phyloP scores from a whole-genome alignment of 2,329 filamentous ascomycete species.

The Hymenoscyphus albidus region DNA sequence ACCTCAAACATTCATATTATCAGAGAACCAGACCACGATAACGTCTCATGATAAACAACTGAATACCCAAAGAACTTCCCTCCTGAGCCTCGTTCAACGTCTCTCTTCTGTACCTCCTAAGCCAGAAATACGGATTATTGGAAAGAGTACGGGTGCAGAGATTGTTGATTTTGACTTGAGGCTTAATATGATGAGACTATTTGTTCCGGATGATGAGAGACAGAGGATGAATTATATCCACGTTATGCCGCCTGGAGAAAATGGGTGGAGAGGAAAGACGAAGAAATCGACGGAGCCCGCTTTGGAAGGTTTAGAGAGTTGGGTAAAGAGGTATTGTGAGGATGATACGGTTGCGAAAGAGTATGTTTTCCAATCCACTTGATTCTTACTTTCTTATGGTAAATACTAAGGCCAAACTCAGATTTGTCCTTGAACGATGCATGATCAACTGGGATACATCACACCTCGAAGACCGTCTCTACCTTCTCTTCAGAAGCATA shows the following conservation, averaged over 20 bases:
- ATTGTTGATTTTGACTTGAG: slow-evolving; percentile 50
- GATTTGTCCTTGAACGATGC: slow-evolving; percentile 49
- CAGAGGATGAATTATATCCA: slow-evolving; percentile 51
- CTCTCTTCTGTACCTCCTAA: slow-evolving; percentile 53
- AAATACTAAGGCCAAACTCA: slow-evolving; percentile 8
- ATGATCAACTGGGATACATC: slow-evolving; percentile 52
- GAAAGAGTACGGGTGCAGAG: slow-evolving; percentile 37
- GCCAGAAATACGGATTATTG: slow-evolving; percentile 48
- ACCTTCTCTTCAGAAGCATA: slow-evolving; percentile 47
- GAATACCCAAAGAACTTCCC: slow-evolving; percentile 43
- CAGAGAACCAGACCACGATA: slow-evolving; percentile 45
- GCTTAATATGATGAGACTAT: slow-evolving; percentile 51
- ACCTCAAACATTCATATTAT: slow-evolving; percentile 50
- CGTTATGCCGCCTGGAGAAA: slow-evolving; percentile 46
- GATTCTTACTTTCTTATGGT: neutral
- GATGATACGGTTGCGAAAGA: slow-evolving; percentile 26
- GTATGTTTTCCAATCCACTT: slow-evolving; percentile 13
- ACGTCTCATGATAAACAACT: slow-evolving; percentile 47
- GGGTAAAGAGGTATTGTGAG: slow-evolving; percentile 27
- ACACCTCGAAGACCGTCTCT: slow-evolving; percentile 53
- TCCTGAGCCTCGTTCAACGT: slow-evolving; percentile 45
- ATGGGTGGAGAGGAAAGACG: slow-evolving; percentile 43
- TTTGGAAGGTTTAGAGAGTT: slow-evolving; percentile 21
- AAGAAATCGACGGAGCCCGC: slow-evolving; percentile 21
- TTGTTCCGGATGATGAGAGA: slow-evolving; percentile 43